Percentiles rank a stretch among this genome's conserved stretches.
Evolutionary conservation across 148 eudicot species (phyloP).

Genomic region (Euryodendron excelsum): DNA sequence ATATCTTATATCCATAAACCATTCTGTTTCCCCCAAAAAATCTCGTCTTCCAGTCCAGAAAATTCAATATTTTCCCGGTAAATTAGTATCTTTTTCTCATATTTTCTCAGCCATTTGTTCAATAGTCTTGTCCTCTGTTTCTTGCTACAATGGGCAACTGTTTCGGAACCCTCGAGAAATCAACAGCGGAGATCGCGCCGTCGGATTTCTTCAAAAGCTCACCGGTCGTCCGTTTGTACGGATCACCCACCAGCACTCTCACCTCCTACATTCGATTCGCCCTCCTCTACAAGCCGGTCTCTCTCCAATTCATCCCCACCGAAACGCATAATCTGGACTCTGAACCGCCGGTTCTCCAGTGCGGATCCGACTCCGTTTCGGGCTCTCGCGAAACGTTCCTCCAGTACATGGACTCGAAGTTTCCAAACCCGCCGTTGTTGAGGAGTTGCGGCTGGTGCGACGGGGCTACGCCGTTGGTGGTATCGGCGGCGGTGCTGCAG

Average conservation of each 20-base stretch:
- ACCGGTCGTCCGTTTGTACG: slow-evolving; percentile 41
- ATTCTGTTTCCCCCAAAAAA: too few species aligned
- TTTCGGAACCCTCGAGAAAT: slow-evolving; percentile 21
- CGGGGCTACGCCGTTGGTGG: slow-evolving; percentile 43
- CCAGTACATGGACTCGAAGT: slow-evolving; percentile 44
- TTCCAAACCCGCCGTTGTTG: slow-evolving; percentile 49
- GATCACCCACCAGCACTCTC: slow-evolving; percentile 34
- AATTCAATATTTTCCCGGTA: not conserved
- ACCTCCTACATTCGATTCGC: slow-evolving; percentile 65
- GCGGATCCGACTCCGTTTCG: slow-evolving; percentile 39
- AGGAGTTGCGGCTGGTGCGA: slow-evolving; percentile 21
- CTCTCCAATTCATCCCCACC: slow-evolving; percentile 47
- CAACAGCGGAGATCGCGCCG: slow-evolving; percentile 46
- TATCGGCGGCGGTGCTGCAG: slow-evolving; percentile 59
- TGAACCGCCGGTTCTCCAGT: slow-evolving; percentile 33
- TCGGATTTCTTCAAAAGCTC: slow-evolving; percentile 25
- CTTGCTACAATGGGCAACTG: slow-evolving; percentile 41
- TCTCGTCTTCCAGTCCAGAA: too few species aligned
- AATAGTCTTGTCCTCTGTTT: not conserved
- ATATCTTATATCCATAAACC: not conserved
- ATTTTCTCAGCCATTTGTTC: not conserved
- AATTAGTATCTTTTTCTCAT: not conserved
- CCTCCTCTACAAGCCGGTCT: slow-evolving; percentile 54
- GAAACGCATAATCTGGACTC: slow-evolving; percentile 25
- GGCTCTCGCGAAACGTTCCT: slow-evolving; percentile 51